Evolutionary conservation across 805 yeast species (phyloP).

Genomic region (Kuraishia ogatae): DNA sequence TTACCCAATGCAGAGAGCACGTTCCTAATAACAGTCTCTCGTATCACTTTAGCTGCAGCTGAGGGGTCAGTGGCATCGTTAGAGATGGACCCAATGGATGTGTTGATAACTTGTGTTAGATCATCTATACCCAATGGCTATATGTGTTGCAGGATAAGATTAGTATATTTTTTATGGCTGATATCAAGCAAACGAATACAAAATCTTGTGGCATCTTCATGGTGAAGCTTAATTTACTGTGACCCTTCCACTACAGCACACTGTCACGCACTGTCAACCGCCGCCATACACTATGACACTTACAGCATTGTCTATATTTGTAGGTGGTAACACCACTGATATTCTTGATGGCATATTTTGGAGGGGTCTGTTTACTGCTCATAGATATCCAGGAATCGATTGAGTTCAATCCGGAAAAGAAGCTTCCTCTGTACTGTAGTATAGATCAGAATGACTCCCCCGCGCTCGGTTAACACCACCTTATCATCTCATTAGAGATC

Average conservation of each 20-base stretch:
- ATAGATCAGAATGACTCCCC: too few relatives aligned
- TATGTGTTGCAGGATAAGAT: background rate
- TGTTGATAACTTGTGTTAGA: constrained; percentile 9
- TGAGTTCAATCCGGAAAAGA: too few relatives aligned
- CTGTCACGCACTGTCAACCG: background rate
- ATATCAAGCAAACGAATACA: too few relatives aligned
- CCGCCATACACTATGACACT: constrained; percentile 2
- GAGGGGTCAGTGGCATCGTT: background rate
- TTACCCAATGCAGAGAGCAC: constrained; percentile 27
- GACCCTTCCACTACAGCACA: too few relatives aligned
- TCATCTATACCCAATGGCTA: background rate
- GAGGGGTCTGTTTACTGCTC: too few relatives aligned
- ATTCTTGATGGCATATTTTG: constrained; percentile 2
- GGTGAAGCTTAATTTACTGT: too few relatives aligned
- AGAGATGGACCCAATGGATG: constrained; percentile 9
- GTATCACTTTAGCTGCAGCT: background rate
- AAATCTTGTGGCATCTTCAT: too few relatives aligned
- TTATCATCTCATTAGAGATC: too few relatives aligned
- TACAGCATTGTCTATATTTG: constrained; percentile 13
- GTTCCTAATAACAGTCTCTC: constrained; percentile 18
- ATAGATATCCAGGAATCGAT: too few relatives aligned
- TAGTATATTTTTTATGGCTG: background rate
- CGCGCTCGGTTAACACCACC: too few relatives aligned
- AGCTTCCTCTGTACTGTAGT: too few relatives aligned
- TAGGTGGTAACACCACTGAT: constrained; percentile 9